These are phyloP conservation scores for Rutstroemia sp. DNA, from an alignment of 2,329 filamentous ascomycete species.

Conservation along the genomic window DNA sequence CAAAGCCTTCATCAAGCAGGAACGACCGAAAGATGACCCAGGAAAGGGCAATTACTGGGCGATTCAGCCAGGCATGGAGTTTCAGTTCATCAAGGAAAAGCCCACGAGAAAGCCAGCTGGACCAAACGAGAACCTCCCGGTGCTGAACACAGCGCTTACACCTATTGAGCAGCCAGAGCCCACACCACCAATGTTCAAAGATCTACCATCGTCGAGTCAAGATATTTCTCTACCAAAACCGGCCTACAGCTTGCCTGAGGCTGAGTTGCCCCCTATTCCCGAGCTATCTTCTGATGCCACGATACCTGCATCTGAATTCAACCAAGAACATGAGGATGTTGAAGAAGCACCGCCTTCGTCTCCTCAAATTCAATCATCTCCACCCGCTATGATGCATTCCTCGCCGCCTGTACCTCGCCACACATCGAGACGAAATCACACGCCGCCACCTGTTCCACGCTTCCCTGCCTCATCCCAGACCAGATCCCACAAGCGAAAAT, in stretches of 20 bases:
- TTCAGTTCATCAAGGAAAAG: conserved; percentile 85
- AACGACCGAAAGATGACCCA: conserved; percentile 91
- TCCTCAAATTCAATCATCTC: conserved; percentile 58
- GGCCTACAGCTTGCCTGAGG: conserved; percentile 16
- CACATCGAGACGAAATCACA: conserved; percentile 53
- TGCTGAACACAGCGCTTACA: conserved; percentile 19
- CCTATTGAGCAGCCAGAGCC: conserved; percentile 19
- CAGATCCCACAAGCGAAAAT: conserved; percentile 66
- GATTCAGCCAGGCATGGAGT: conserved; percentile 84
- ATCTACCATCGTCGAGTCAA: conserved; percentile 21
- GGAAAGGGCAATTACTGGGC: conserved; percentile 98
- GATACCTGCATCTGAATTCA: conserved; percentile 60
- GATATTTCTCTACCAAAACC: conserved; percentile 19
- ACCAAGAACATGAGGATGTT: conserved; percentile 45
- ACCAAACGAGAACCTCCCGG: conserved; percentile 44
- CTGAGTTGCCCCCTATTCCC: conserved; percentile 16
- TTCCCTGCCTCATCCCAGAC: conserved; percentile 55
- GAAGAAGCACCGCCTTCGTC: conserved; percentile 23
- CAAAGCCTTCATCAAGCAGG: conserved; percentile 93
- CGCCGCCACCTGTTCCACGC: conserved; percentile 64
- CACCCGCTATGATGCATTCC: conserved; percentile 69
- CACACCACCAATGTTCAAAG: conserved; percentile 20
- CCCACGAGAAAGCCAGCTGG: conserved; percentile 51
- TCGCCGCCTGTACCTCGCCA: conserved; percentile 74
- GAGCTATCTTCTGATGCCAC: conserved; percentile 74